Evolutionary conservation across 768 basidiomycete genomes (phyloP), one percentile per base, ranked within the genome.

Genomic region (Agaricus subrufescens): DNA sequence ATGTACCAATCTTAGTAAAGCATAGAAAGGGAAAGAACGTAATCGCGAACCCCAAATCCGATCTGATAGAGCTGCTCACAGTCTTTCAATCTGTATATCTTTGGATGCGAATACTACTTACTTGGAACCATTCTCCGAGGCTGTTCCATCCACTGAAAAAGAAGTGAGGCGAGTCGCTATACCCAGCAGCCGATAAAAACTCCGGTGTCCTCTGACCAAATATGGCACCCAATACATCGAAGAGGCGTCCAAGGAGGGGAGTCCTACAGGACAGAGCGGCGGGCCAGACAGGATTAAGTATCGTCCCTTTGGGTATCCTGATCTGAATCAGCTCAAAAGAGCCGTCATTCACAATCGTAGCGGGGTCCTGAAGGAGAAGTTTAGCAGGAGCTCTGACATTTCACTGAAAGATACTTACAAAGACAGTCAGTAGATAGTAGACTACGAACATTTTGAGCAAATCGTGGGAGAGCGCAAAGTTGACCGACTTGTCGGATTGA

Each of bases 191-290:
- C 8, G 64, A 65, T 47, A 67, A 58, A 49, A 68, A 65, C 29
- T 62, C 54, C 3, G 68, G 67, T 53, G 68, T 62, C 46, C 62
- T 63, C 56, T 67, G 62, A 11, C 67, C 63, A 37, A 69, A 61
- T n/a, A 65, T 39, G 40, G 64, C 66, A 11, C 66, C 64, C 40
- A 69, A 56, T 15, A 68, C 60, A 48, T 69, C 67, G 19, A 69
- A 60, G 7, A 66, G 57, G 30, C 68, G 66, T 15, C 67, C 67
- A 19, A 68, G 61, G 10, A 67, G 60, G 49, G 66, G 68, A 9
- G 68, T 69, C 37, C 68, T 62, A 55, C 68, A 66, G 6, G 67
- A 66, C 23, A 69, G 60, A 26, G 68, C 67, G 4, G 67, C 68
- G 4, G 68, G 68, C 26, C 67, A 58, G 23, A 68, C 47, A 10